Percentiles rank a stretch among this genome's conserved stretches.
Conservation (phyloP, 306 rosid genomes). For the Cicer judaicum region DNA sequence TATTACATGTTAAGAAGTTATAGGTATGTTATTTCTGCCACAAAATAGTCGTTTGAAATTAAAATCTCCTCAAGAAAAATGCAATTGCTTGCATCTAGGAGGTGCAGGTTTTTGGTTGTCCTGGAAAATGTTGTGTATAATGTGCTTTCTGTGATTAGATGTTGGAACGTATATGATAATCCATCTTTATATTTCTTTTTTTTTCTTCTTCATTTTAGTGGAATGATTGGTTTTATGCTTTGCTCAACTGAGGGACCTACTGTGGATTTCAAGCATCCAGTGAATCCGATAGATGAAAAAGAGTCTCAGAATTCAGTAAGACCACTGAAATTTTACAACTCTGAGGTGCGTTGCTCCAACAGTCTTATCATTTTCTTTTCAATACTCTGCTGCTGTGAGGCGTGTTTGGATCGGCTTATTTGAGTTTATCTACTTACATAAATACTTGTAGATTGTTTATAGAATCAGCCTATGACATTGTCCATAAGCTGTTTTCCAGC, state of each 20-base stretch:
- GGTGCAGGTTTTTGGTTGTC: background rate
- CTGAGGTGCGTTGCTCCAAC: conserved; percentile 64
- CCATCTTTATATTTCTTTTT: conserved; percentile 34
- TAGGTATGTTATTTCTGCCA: background rate
- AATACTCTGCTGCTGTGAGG: background rate
- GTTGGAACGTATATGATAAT: conserved; percentile 1
- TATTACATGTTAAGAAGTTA: background rate
- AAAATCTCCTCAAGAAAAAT: conserved; percentile 21
- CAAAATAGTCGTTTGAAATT: conserved; percentile 29
- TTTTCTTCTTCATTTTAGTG: conserved; percentile 61
- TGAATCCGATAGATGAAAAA: conserved; percentile 69
- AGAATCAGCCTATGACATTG: no score
- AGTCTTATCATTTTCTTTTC: background rate
- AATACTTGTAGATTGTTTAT: no score
- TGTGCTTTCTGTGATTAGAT: conserved; percentile 5
- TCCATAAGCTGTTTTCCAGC: no score
- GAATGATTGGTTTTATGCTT: conserved; percentile 99
- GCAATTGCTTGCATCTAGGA: background rate
- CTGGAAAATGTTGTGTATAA: conserved; percentile 1
- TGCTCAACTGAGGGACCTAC: conserved; percentile 96
- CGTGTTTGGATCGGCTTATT: no score
- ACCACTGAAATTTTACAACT: conserved; percentile 88
- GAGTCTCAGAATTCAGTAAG: conserved; percentile 49
- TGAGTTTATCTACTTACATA: no score
- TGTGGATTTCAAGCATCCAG: conserved; percentile 93